These are phyloP conservation scores for Exophiala xenobiotica DNA, from an alignment of 2,329 filamentous ascomycete species.

Conservation along the genomic window DNA sequence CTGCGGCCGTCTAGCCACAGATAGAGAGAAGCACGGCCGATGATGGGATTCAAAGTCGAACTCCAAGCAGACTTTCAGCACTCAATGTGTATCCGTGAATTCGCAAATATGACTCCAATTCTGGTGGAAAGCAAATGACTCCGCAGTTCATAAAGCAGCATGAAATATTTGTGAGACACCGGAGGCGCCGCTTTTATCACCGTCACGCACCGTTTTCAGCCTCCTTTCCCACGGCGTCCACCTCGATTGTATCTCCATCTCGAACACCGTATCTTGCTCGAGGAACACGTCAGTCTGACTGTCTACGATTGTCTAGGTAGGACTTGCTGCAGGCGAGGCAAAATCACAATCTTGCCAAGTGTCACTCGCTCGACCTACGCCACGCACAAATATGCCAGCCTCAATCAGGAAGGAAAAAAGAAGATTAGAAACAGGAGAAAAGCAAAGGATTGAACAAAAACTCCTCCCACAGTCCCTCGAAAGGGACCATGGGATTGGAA, in stretches of 20 bases:
- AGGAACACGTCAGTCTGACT: too few species aligned
- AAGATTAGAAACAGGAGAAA: neutral
- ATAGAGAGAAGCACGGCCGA: neutral
- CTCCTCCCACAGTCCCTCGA: too few species aligned
- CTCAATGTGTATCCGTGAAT: neutral
- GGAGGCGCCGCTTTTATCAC: neutral
- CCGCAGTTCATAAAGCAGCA: neutral
- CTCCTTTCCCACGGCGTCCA: too few species aligned
- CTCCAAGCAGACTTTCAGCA: neutral
- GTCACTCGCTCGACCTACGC: too few species aligned
- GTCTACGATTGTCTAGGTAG: too few species aligned
- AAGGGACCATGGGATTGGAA: neutral
- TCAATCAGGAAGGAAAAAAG: too few species aligned
- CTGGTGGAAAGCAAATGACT: conserved; percentile 5
- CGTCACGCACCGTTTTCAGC: neutral
- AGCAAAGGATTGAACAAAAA: too few species aligned
- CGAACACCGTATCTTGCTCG: too few species aligned
- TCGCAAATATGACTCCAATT: conserved; percentile 14
- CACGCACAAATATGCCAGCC: too few species aligned
- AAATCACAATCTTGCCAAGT: too few species aligned
- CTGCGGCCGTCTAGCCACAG: neutral
- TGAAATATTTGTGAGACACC: neutral
- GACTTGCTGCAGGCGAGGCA: too few species aligned
- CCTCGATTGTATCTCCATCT: too few species aligned
- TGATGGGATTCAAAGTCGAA: conserved; percentile 5